These are phyloP conservation scores for Colletotrichum sp. DNA, from an alignment of 2,329 filamentous ascomycete genomes.

Conservation along the genomic window DNA sequence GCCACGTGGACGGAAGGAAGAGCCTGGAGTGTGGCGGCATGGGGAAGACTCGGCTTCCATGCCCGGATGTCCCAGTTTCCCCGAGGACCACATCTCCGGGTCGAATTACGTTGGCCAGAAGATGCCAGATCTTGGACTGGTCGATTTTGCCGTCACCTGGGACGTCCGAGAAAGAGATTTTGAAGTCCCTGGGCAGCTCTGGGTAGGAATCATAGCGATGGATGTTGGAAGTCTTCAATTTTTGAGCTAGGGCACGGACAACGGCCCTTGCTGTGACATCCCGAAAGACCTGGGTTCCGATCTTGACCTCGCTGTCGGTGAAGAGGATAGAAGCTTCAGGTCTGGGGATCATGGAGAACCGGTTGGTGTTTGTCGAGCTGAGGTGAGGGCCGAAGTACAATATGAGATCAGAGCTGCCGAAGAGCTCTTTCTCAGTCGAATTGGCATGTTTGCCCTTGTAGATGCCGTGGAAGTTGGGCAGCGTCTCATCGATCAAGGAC, in stretches of 20 bases:
- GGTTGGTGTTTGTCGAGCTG: not conserved
- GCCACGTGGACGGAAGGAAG: conserved; percentile 60
- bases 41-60: conserved; percentile 55
- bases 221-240: conserved; percentile 26
- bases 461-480: not conserved
- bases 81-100: conserved; percentile 60
- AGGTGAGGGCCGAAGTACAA: conserved; percentile 4
- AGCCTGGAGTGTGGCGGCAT: conserved; percentile 53
- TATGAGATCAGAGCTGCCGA: conserved; percentile 20
- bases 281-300: conserved; percentile 29
- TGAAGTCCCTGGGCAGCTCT: conserved; percentile 29
- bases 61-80: conserved; percentile 63
- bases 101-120: conserved; percentile 32
- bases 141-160: conserved; percentile 41
- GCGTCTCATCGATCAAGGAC: not conserved
- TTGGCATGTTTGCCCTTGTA: conserved; percentile 18
- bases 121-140: conserved; percentile 53
- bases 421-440: conserved; percentile 20
- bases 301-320: conserved; percentile 28
- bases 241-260: conserved; percentile 24
- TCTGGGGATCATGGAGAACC: not conserved
- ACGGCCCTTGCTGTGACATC: conserved; percentile 29
- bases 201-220: conserved; percentile 29
- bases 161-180: conserved; percentile 21
- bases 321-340: conserved; percentile 25